phyloP scores from a whole-genome alignment of 305 asterid species.

The Lippia alba region DNA sequence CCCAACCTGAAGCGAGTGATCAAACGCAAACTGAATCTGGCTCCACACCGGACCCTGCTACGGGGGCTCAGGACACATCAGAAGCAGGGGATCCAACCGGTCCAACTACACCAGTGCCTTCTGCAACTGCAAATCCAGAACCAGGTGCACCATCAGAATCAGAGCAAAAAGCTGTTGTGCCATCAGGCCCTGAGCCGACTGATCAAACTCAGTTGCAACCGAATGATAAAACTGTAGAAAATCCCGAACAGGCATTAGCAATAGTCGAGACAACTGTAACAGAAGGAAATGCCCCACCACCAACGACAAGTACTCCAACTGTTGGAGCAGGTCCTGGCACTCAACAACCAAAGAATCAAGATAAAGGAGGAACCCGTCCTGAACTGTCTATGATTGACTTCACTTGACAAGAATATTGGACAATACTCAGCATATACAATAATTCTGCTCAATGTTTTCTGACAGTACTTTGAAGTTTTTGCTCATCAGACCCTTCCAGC shows the following conservation, averaged over 20 bases:
- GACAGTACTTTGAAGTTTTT: not conserved
- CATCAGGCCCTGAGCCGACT: constrained; percentile 41
- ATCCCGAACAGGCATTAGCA: constrained; percentile 37
- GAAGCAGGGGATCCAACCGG: constrained; percentile 28
- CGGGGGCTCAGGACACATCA: constrained; percentile 34
- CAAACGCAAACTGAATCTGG: constrained; percentile 38
- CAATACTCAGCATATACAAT: not conserved
- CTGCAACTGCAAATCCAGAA: constrained; percentile 27
- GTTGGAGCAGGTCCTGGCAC: constrained; percentile 34
- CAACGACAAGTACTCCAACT: constrained; percentile 35
- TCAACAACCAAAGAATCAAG: constrained; percentile 46
- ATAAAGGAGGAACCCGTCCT: constrained; percentile 44
- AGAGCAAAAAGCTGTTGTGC: constrained; percentile 42
- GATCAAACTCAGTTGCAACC: constrained; percentile 36
- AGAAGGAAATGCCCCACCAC: constrained; percentile 45
- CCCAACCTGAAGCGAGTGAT: constrained; percentile 42
- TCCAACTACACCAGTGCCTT: constrained; percentile 40
- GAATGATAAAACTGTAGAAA: constrained; percentile 44
- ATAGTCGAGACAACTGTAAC: constrained; percentile 42
- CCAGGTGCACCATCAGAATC: constrained; percentile 34
- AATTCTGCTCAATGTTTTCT: not conserved
- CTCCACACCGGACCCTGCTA: constrained; percentile 30
- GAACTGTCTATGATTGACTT: constrained; percentile 76
- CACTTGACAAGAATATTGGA: constrained; percentile 46
- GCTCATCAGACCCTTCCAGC: not conserved